A percentile compares a stretch with the other conserved stretches of the same genome.
phyloP scores from a whole-genome alignment of 78 protist genomes.

The Planoprotostelium fungivorum region DNA sequence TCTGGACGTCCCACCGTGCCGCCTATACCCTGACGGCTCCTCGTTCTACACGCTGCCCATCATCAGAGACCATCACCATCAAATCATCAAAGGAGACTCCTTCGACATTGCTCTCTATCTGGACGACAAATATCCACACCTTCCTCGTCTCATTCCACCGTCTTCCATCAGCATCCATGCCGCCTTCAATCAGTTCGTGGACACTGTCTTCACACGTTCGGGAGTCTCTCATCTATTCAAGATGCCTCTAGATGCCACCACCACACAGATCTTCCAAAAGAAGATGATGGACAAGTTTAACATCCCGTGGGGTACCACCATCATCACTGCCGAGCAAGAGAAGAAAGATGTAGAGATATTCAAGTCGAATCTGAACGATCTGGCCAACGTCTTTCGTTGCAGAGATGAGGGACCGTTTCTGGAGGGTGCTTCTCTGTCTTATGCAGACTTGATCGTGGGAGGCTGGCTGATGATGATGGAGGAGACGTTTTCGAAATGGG shows the following conservation, averaged over 20 bases:
- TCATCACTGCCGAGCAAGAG: no score
- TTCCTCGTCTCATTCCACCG: background rate
- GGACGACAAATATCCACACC: background rate
- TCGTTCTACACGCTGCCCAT: background rate
- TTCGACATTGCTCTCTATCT: background rate
- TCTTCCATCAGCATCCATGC: background rate
- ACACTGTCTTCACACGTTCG: background rate
- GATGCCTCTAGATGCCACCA: background rate
- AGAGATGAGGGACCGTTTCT: background rate
- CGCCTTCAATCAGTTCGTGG: background rate
- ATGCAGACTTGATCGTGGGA: background rate
- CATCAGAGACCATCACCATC: background rate
- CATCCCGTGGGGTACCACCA: background rate
- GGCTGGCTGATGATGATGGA: background rate
- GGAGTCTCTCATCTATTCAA: background rate
- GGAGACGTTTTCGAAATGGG: background rate
- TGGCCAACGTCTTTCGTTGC: background rate
- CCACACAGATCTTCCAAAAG: background rate
- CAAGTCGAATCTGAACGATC: background rate
- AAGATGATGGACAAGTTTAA: background rate
- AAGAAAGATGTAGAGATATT: background rate
- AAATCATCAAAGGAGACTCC: background rate
- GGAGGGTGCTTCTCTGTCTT: background rate
- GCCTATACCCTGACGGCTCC: background rate
- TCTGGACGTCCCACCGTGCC: background rate